Evolutionary conservation across 306 rosid genomes (phyloP).

Genomic region (Morella rubra): DNA sequence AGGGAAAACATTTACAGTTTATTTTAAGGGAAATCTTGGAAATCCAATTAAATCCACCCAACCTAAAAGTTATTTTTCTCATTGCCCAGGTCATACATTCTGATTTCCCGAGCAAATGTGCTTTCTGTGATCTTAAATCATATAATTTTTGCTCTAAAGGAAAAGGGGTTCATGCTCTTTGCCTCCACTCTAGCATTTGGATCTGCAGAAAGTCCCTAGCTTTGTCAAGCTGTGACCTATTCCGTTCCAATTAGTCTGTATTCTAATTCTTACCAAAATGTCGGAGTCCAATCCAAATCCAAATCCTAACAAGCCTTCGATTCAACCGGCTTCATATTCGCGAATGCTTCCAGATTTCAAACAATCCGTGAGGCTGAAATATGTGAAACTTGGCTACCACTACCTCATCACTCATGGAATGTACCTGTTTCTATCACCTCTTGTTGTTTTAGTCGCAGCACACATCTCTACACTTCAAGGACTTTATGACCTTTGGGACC

Average conservation of each 20-base stretch:
- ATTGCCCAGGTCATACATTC: slow-evolving; percentile 16
- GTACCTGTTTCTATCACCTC: slow-evolving; percentile 47
- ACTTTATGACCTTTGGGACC: slow-evolving; percentile 49
- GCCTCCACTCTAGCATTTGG: slow-evolving; percentile 19
- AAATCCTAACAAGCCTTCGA: slow-evolving; percentile 28
- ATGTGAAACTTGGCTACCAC: slow-evolving; percentile 63
- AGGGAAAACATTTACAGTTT: too few species aligned
- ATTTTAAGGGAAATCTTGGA: background rate
- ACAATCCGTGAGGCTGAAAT: slow-evolving; percentile 54
- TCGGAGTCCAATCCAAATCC: background rate
- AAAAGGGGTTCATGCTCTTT: slow-evolving; percentile 20
- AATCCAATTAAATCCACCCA: background rate
- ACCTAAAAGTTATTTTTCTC: background rate
- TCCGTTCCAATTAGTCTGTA: slow-evolving; percentile 9
- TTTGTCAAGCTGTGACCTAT: slow-evolving; percentile 6
- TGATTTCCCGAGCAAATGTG: slow-evolving; percentile 9
- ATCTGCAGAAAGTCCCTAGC: slow-evolving; percentile 9
- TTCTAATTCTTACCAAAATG: slow-evolving; percentile 30
- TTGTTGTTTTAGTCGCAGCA: slow-evolving; percentile 31
- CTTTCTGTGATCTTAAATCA: slow-evolving; percentile 4
- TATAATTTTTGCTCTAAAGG: slow-evolving; percentile 16
- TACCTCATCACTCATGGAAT: slow-evolving; percentile 58
- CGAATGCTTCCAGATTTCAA: slow-evolving; percentile 52
- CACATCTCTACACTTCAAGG: slow-evolving; percentile 44
- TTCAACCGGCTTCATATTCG: slow-evolving; percentile 21